phyloP scores from a whole-genome alignment of 1,139 yeast species.

The Candida pseudoviswanathii region DNA sequence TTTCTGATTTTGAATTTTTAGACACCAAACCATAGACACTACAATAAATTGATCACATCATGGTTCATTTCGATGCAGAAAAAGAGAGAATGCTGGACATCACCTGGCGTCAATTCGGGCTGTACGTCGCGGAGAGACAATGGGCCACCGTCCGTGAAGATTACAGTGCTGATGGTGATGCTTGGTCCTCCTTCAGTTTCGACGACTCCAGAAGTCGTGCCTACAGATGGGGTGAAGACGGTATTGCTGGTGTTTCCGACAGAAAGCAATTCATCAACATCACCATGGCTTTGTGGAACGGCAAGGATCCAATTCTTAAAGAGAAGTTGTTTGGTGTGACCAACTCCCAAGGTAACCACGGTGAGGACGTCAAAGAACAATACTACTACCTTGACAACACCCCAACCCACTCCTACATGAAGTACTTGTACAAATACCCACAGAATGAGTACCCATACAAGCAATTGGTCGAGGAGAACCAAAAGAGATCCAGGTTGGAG shows the following conservation, averaged over 20 bases:
- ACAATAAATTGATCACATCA: neutral
- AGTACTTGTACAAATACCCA: slow-evolving; percentile 90
- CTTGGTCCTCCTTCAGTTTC: slow-evolving; percentile 91
- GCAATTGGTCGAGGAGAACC: slow-evolving; percentile 71
- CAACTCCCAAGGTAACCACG: slow-evolving; percentile 93
- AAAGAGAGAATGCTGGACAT: slow-evolving; percentile 66
- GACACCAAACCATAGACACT: neutral
- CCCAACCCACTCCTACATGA: slow-evolving; percentile 93
- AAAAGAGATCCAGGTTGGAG: slow-evolving; percentile 62
- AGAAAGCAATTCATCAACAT: slow-evolving; percentile 78
- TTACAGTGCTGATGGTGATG: slow-evolving; percentile 84
- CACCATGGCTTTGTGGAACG: slow-evolving; percentile 90
- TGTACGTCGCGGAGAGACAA: slow-evolving; percentile 85
- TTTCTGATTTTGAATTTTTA: neutral
- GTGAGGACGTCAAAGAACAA: slow-evolving; percentile 89
- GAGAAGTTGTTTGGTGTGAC: slow-evolving; percentile 90
- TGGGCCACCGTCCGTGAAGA: slow-evolving; percentile 97
- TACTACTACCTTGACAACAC: slow-evolving; percentile 88
- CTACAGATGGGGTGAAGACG: slow-evolving; percentile 97
- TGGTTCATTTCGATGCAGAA: slow-evolving; percentile 50
- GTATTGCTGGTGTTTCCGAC: slow-evolving; percentile 89
- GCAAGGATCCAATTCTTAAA: slow-evolving; percentile 80
- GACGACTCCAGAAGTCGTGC: slow-evolving; percentile 83
- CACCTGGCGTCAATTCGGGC: slow-evolving; percentile 92
- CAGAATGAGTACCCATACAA: slow-evolving; percentile 83